Percentiles rank a stretch among this genome's conserved stretches.
These are phyloP conservation scores for Rutidosis leptorrhynchoides DNA, from an alignment of 129 eudicot species.

Conservation along the genomic window DNA sequence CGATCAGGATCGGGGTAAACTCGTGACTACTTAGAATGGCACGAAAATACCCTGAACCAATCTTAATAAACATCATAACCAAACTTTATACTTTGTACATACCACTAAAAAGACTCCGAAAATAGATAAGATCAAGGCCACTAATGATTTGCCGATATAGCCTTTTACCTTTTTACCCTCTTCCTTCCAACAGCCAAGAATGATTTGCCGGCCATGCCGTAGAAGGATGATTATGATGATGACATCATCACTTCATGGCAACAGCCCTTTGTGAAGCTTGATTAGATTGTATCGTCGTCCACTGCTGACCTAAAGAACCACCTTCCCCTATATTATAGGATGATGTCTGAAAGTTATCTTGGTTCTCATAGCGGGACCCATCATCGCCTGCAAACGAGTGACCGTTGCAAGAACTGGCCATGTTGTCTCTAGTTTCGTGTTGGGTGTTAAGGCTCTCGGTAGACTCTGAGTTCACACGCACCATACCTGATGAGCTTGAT, in stretches of 20 bases:
- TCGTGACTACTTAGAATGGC: slow-evolving; percentile 2
- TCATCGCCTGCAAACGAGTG: slow-evolving; percentile 25
- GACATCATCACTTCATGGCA: slow-evolving; percentile 53
- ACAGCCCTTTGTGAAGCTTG: slow-evolving; percentile 49
- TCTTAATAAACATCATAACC: slow-evolving; percentile 23
- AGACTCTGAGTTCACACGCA: slow-evolving; percentile 32
- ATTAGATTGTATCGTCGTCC: slow-evolving; percentile 39
- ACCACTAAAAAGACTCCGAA: slow-evolving; percentile 24
- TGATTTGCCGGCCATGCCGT: slow-evolving; percentile 65
- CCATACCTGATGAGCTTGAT: slow-evolving; percentile 46
- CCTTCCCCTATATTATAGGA: slow-evolving; percentile 35
- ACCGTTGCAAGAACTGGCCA: slow-evolving; percentile 27
- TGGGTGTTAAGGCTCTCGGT: slow-evolving; percentile 30
- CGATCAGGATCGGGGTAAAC: not conserved
- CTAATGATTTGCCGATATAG: slow-evolving; percentile 20
- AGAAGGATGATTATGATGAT: not conserved
- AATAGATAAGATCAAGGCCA: slow-evolving; percentile 7
- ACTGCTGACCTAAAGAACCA: slow-evolving; percentile 43
- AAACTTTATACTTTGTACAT: slow-evolving; percentile 31
- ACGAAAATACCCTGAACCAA: slow-evolving; percentile 13
- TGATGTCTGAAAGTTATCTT: slow-evolving; percentile 31
- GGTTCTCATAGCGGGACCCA: slow-evolving; percentile 35
- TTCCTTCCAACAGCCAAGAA: slow-evolving; percentile 69
- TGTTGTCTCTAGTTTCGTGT: slow-evolving; percentile 30
- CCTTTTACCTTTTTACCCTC: slow-evolving; percentile 29